A percentile compares a stretch with the other conserved stretches of the same genome.
phyloP scores from a whole-genome alignment of 768 basidiomycete genomes.

The Lentinula aciculospora region DNA sequence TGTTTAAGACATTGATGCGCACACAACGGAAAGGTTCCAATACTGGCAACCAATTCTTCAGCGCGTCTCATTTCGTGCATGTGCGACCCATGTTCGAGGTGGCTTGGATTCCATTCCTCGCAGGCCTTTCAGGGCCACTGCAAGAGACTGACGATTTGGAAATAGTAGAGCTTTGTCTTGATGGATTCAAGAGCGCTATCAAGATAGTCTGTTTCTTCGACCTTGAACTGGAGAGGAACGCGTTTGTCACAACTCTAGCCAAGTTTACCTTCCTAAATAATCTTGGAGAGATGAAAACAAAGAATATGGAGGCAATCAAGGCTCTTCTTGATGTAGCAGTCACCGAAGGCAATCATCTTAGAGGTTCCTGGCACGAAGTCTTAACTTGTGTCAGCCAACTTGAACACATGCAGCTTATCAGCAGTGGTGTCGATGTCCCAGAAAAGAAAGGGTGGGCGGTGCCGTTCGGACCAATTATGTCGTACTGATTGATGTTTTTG shows the following conservation, averaged over 20 bases:
- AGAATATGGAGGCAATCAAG: slow-evolving; percentile 99
- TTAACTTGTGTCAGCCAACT: slow-evolving; percentile 96
- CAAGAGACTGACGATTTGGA: slow-evolving; percentile 95
- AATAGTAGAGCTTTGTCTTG: slow-evolving; percentile 84
- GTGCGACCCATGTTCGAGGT: slow-evolving; percentile 99
- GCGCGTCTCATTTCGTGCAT: slow-evolving; percentile 93
- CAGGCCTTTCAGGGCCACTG: slow-evolving; percentile 88
- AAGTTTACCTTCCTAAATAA: slow-evolving; percentile 99
- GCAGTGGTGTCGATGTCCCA: slow-evolving; percentile 79
- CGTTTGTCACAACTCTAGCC: slow-evolving; percentile 91
- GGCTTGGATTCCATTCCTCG: slow-evolving; percentile 97
- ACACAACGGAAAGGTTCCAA: slow-evolving; percentile 84
- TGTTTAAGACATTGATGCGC: slow-evolving; percentile 90
- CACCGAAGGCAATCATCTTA: slow-evolving; percentile 94
- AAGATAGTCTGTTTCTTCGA: slow-evolving; percentile 96
- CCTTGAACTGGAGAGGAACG: slow-evolving; percentile 95
- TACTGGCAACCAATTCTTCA: slow-evolving; percentile 85
- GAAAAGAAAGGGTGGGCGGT: slow-evolving; percentile 77
- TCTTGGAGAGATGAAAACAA: slow-evolving; percentile 96
- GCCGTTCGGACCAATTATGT: neutral
- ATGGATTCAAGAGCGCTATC: slow-evolving; percentile 97
- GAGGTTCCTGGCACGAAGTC: slow-evolving; percentile 95
- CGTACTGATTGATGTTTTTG: slow-evolving; percentile 1
- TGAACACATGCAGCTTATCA: slow-evolving; percentile 97
- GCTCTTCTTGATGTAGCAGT: slow-evolving; percentile 90